phyloP scores from a whole-genome alignment of 352 stramenopile species.

The Globisporangium orthogonon region DNA sequence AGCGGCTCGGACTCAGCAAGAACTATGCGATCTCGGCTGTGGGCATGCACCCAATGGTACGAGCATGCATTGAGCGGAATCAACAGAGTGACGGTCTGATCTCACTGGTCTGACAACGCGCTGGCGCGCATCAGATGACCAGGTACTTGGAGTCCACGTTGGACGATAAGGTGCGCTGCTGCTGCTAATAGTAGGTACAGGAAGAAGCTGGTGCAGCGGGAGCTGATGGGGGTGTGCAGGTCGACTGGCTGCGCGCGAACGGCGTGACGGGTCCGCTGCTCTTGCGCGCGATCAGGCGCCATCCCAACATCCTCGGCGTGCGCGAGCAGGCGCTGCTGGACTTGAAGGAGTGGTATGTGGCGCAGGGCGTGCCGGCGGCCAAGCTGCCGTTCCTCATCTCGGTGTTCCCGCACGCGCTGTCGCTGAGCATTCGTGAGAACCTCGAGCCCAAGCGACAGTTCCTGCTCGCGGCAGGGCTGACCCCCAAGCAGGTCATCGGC shows the following conservation, averaged over 20 bases:
- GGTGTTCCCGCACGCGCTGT: constrained; percentile 35
- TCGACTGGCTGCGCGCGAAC: constrained; percentile 24
- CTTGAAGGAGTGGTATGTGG: constrained; percentile 32
- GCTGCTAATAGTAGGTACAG: neutral
- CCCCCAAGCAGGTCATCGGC: constrained; percentile 26
- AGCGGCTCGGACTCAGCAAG: constrained; percentile 22
- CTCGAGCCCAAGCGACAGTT: constrained; percentile 39
- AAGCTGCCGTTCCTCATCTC: constrained; percentile 51
- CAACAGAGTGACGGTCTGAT: no score
- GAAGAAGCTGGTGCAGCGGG: no score
- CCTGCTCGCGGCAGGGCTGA: constrained; percentile 27
- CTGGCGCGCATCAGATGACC: constrained; percentile 14
- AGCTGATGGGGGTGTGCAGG: constrained; percentile 8
- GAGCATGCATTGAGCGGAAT: neutral
- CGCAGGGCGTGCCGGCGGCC: constrained; percentile 19
- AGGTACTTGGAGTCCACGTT: constrained; percentile 25
- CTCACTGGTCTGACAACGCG: no score
- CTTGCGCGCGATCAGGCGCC: constrained; percentile 22
- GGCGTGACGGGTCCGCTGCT: constrained; percentile 27
- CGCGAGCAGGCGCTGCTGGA: constrained; percentile 20
- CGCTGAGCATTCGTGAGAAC: constrained; percentile 24
- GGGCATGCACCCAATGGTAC: constrained; percentile 27
- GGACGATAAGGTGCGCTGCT: constrained; percentile 26
- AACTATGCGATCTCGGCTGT: constrained; percentile 24
- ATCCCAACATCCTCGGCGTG: constrained; percentile 33